Evolutionary conservation across 441 rosid species (phyloP), one percentile per base, ranked within the genome.

Genomic region (Euphorbia corollata): DNA sequence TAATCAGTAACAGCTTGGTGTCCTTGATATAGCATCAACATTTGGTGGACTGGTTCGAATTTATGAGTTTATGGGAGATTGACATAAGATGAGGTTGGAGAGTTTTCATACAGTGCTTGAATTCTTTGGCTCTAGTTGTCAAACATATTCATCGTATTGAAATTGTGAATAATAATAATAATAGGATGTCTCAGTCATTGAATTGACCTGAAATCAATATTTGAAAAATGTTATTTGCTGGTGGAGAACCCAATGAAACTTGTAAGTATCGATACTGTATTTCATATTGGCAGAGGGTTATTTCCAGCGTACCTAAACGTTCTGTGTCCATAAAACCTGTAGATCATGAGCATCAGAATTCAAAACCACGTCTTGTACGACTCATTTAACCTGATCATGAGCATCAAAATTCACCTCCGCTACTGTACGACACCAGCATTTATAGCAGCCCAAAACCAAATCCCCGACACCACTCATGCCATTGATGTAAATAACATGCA

Each of bases 291-390:
- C 3, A 58, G 47, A 32, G 24, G 53, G 30, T 16, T 39, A 23
- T 45, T 63, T 23, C 38, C 47, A 16, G 32, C n/a, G n/a, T n/a
- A n/a, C n/a, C n/a, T n/a, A n/a, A n/a, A n/a, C 39, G 43, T 23
- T 15, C 15, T 34, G 12, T 22, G 56, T 30, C 61, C 19, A 54
- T 18, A 53, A 58, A 1, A 56, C 50, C 64, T 18, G 32, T n/a
- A 65, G 34, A n/a, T n/a, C n/a, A n/a, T n/a, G n/a, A n/a, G n/a
- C n/a, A 48, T 64, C 54, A 70, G 38, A 43, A 76, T 12, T 55
- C 62, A 56, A 69, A 62, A 50, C 1, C 45, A 5, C 19, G 43
- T 64, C 64, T 41, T 55, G 27, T 23, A 22, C 39, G 5, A 13
- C 38, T 20, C 22, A 18, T 51, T n/a, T n/a, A n/a, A n/a, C n/a